Evolutionary conservation across 768 basidiomycete genomes (phyloP), one percentile per base, ranked within the genome.

Genomic region (Collybia sordida): DNA sequence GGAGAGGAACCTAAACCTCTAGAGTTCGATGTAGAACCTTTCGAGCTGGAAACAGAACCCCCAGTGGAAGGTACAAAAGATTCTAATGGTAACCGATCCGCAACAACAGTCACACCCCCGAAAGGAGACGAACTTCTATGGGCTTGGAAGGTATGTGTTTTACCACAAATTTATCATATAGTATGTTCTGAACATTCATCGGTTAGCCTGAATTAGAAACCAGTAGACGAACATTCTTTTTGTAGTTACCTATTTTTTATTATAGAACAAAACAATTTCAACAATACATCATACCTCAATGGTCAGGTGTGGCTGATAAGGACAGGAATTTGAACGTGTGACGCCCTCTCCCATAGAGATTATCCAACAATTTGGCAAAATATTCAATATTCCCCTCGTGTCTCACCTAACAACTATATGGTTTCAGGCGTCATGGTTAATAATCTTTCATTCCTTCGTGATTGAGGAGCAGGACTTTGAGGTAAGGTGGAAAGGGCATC

Each of bases 151-250:
- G 93, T 91, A 47, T 27, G 81, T 72, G 3, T 14, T 12, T 31
- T 14, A 4, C 31, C 9, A 31, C 31, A 14, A 31, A 12, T 3
- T 7, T 14, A 31, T 31, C 11, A 31, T 31, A 11, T 31, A 3
- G 14, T 12, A 31, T 49, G 46, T 17, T 44, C 49, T 25, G 2
- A 9, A 9, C 8, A 38, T 25, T n/a, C 9, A 7, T 17, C 21
- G 6, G 24, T 11, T 62, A 97, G 95, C 87, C 96, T n/a, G 89
- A 94, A 71, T 75, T 98, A 63, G 93, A 98, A 70, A 89, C 90
- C 3, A 88, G 87, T 9, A 82, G 93, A 66, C 78, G 83, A 61
- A 96, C 92, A 14, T 97, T 97, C 72, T 97, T 96, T 74, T 69
- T 97, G 59, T 97, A 69, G 68, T 31, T 31, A 6, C 31, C 14